Percentiles rank a stretch among this genome's conserved stretches.
Conservation (phyloP, 768 basidiomycete species). For the Auriculariales sp. region DNA sequence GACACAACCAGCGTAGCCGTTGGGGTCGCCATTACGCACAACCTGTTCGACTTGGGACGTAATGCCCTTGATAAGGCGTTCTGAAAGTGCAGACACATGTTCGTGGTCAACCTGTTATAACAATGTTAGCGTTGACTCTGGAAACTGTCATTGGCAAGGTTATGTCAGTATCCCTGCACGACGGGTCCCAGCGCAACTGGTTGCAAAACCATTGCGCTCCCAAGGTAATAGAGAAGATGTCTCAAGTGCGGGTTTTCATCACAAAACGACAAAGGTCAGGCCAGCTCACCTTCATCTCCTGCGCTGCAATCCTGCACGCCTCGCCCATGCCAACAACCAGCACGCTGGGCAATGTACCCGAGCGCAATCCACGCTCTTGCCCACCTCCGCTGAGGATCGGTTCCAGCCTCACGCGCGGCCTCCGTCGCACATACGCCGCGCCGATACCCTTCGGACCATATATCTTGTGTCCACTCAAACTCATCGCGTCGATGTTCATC, state of each 20-base stretch:
- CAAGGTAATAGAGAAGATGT: constrained; percentile 12
- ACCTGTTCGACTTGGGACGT: constrained; percentile 78
- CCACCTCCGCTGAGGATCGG: constrained; percentile 93
- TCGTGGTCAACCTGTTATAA: constrained; percentile 60
- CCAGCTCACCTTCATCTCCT: constrained; percentile 83
- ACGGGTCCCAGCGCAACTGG: constrained; percentile 46
- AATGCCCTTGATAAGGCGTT: constrained; percentile 70
- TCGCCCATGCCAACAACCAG: constrained; percentile 89
- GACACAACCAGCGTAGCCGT: constrained; percentile 91
- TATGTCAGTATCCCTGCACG: constrained; percentile 91
- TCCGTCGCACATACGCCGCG: constrained; percentile 81
- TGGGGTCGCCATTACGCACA: constrained; percentile 81
- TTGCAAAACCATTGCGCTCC: constrained; percentile 10
- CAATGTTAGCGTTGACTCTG: not conserved
- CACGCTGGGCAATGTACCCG: constrained; percentile 84
- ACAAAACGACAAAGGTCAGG: constrained; percentile 9
- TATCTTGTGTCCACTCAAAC: constrained; percentile 92
- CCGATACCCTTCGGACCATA: constrained; percentile 98
- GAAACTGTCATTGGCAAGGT: too few relatives aligned
- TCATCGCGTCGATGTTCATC: constrained; percentile 90
- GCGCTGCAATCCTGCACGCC: constrained; percentile 80
- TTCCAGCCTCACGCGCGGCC: constrained; percentile 87
- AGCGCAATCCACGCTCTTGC: constrained; percentile 88
- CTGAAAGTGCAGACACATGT: constrained; percentile 56
- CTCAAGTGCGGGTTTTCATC: constrained; percentile 17